phyloP scores from a whole-genome alignment of 2,329 filamentous ascomycete species.

The Bipolaris victoriae region DNA sequence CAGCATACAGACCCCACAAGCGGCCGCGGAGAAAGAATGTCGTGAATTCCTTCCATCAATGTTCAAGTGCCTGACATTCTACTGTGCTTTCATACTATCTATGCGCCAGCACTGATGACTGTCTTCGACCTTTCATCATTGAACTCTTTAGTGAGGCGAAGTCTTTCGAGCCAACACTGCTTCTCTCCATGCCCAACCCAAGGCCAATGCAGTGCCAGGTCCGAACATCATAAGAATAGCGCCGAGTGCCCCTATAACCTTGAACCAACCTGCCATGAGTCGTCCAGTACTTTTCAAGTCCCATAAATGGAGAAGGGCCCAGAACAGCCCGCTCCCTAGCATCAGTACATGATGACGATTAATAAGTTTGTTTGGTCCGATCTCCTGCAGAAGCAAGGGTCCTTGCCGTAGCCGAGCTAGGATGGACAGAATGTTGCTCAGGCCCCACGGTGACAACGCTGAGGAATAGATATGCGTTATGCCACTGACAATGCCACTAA shows the following conservation, averaged over 20 bases:
- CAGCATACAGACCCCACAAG: background rate
- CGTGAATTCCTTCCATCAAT: background rate
- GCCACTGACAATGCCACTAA: background rate
- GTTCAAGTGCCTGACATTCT: background rate
- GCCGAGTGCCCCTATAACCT: background rate
- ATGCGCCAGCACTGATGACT: background rate
- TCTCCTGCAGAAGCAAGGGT: background rate
- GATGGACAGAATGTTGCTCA: slow-evolving; percentile 1
- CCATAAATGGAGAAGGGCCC: slow-evolving; percentile 1
- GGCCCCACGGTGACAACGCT: background rate
- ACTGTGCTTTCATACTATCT: background rate
- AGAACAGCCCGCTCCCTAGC: background rate
- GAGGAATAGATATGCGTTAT: background rate
- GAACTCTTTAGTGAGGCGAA: background rate
- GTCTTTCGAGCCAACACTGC: background rate
- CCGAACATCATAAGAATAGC: background rate
- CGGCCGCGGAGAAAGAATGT: slow-evolving; percentile 1
- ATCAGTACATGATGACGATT: background rate
- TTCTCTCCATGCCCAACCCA: background rate
- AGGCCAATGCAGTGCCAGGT: background rate
- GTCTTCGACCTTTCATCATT: background rate
- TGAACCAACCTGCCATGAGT: background rate
- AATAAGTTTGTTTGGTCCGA: background rate
- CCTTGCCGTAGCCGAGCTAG: slow-evolving; percentile 1
- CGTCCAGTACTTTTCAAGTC: slow-evolving; percentile 1